Conservation (phyloP, 192 early-diverging fungal genomes). For the Dissophora globulifera region DNA sequence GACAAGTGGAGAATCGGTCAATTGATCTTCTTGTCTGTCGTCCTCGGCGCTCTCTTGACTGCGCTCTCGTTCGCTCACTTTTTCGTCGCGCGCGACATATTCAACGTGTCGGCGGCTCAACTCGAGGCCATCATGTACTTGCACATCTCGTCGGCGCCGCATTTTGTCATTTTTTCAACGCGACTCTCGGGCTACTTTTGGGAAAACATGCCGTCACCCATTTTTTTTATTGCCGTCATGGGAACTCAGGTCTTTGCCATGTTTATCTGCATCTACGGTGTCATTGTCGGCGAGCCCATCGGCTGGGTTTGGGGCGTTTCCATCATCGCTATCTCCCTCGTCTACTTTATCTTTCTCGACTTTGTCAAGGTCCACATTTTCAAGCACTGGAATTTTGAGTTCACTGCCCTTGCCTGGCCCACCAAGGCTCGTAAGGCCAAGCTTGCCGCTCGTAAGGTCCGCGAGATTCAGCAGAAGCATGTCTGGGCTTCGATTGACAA, state of each 20-base stretch:
- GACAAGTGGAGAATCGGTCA: constrained; percentile 98
- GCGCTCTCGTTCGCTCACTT: constrained; percentile 85
- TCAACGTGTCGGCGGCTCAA: constrained; percentile 63
- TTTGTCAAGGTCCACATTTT: constrained; percentile 92
- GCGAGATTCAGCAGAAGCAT: constrained; percentile 58
- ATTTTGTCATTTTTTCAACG: constrained; percentile 97
- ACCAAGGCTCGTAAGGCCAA: constrained; percentile 69
- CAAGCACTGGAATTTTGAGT: constrained; percentile 88
- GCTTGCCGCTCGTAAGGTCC: constrained; percentile 63
- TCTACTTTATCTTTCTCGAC: constrained; percentile 88
- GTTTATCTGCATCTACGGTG: constrained; percentile 78
- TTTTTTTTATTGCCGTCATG: constrained; percentile 84
- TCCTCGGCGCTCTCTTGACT: constrained; percentile 81
- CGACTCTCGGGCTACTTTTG: constrained; percentile 88
- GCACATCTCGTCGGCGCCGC: constrained; percentile 89
- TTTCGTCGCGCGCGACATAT: constrained; percentile 79
- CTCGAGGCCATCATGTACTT: constrained; percentile 95
- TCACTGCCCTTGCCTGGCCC: constrained; percentile 88
- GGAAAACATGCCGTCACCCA: constrained; percentile 83
- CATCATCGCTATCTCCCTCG: constrained; percentile 79
- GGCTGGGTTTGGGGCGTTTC: constrained; percentile 79
- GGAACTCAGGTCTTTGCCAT: constrained; percentile 93
- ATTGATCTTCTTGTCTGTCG: constrained; percentile 80
- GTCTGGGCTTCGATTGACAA: constrained; percentile 58
- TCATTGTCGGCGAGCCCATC: constrained; percentile 71